phyloP scores from a whole-genome alignment of 2,329 filamentous ascomycete species.

The Penicillium fuscoglaucum region DNA sequence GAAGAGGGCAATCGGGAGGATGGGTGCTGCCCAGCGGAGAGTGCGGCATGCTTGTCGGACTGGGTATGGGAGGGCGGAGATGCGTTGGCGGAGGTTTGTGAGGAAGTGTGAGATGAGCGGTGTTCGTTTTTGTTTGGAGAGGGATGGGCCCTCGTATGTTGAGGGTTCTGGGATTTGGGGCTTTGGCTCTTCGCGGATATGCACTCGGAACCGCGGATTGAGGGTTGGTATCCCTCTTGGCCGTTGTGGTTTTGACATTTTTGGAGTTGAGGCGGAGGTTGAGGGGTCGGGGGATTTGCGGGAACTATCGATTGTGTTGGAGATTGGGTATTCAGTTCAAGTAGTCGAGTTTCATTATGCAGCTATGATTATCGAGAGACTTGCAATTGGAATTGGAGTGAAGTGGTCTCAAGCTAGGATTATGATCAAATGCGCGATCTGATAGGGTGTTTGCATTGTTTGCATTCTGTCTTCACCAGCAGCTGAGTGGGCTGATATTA shows the following conservation, averaged over 20 bases:
- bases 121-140: conserved; percentile 6
- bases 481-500: not conserved
- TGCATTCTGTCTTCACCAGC: not conserved
- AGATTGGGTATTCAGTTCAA: not conserved
- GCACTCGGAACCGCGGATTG: conserved; percentile 3
- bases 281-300: not conserved
- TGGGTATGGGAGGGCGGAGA: conserved; percentile 30
- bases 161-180: not conserved
- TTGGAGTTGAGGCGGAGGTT: not conserved
- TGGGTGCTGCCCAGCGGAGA: conserved; percentile 33
- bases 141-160: conserved; percentile 3
- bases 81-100: conserved; percentile 30
- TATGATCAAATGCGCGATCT: conserved; percentile 7
- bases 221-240: conserved; percentile 1
- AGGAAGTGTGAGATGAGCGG: conserved; percentile 21
- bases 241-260: conserved; percentile 5
- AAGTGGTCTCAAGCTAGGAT: not conserved
- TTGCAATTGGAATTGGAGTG: not conserved
- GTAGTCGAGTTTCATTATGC: not conserved
- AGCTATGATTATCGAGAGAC: not conserved
- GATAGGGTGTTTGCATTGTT: conserved; percentile 22
- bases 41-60: conserved; percentile 29
- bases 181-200: not conserved
- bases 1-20: conserved; percentile 42
- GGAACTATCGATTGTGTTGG: not conserved